Evolutionary conservation across 2,329 filamentous ascomycete species (phyloP).

Genomic region (Botrytis squamosa): DNA sequence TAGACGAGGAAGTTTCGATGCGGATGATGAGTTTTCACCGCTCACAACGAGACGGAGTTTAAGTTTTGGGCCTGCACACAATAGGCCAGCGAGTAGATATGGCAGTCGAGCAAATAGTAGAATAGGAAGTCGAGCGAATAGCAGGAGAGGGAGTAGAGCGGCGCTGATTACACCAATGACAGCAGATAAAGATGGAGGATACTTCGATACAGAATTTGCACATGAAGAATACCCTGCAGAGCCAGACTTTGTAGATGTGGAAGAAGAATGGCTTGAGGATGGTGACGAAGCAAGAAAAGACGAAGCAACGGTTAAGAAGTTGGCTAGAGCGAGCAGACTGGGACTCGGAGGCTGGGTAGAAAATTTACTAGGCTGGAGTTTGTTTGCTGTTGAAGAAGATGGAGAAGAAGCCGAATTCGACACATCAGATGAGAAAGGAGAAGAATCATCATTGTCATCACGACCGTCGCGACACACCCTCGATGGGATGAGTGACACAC

Average conservation of each 20-base stretch:
- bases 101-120: slow-evolving; percentile 44
- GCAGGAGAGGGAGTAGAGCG: slow-evolving; percentile 24
- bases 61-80: slow-evolving; percentile 43
- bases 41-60: slow-evolving; percentile 35
- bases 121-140: slow-evolving; percentile 30
- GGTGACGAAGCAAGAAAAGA: slow-evolving; percentile 53
- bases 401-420: slow-evolving; percentile 51
- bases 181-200: slow-evolving; percentile 45
- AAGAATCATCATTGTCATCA: slow-evolving; percentile 35
- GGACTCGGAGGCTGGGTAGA: slow-evolving; percentile 60
- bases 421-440: slow-evolving; percentile 42
- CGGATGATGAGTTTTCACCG: slow-evolving; percentile 42
- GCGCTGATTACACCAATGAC: slow-evolving; percentile 46
- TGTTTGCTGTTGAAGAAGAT: slow-evolving; percentile 62
- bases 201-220: slow-evolving; percentile 41
- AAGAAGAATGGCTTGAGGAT: slow-evolving; percentile 57
- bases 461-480: slow-evolving; percentile 30
- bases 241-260: slow-evolving; percentile 63
- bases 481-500: slow-evolving; percentile 27
- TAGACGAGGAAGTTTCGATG: slow-evolving; percentile 39
- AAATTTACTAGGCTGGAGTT: slow-evolving; percentile 56
- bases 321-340: slow-evolving; percentile 54
- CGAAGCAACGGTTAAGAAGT: slow-evolving; percentile 56
- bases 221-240: slow-evolving; percentile 46
- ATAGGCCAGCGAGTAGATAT: slow-evolving; percentile 49